Percentiles rank a stretch among this genome's conserved stretches.
These are phyloP conservation scores for Aspergillus candidus DNA, from an alignment of 2,329 filamentous ascomycete genomes.

Conservation along the genomic window DNA sequence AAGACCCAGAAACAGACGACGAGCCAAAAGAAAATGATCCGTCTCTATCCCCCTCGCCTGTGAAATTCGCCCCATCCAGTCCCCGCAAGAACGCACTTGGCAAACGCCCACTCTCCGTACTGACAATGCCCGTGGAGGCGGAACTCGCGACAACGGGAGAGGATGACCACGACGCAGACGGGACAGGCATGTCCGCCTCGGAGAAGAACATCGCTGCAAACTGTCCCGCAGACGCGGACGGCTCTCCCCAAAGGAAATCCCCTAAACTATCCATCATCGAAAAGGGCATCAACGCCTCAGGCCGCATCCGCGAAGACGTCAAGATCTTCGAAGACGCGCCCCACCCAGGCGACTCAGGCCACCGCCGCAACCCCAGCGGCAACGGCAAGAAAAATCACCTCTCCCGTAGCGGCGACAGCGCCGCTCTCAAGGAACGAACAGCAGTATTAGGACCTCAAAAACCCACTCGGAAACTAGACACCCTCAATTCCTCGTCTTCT, in stretches of 20 bases:
- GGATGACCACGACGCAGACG: constrained; percentile 21
- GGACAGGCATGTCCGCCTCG: constrained; percentile 28
- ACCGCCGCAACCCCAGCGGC: constrained; percentile 12
- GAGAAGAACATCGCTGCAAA: constrained; percentile 40
- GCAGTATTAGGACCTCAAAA: constrained; percentile 1
- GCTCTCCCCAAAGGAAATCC: constrained; percentile 29
- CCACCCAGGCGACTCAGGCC: constrained; percentile 10
- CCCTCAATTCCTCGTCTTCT: constrained; percentile 3
- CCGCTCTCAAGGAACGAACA: constrained; percentile 8
- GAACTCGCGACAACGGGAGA: constrained; percentile 21
- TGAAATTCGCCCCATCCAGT: constrained; percentile 30
- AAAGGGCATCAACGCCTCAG: constrained; percentile 19
- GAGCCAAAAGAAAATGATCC: constrained; percentile 46
- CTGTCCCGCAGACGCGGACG: constrained; percentile 9
- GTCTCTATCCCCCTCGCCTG: constrained; percentile 34
- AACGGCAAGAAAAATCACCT: constrained; percentile 22
- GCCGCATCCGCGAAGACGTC: constrained; percentile 22
- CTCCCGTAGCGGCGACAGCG: constrained; percentile 2
- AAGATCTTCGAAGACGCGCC: constrained; percentile 30
- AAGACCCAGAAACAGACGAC: constrained; percentile 17
- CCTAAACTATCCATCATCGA: constrained; percentile 27
- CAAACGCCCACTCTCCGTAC: constrained; percentile 41
- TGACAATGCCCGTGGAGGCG: constrained; percentile 30
- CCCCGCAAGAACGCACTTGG: constrained; percentile 31
- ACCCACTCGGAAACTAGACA: background rate